phyloP scores from a whole-genome alignment of 1,284 basidiomycete species.

The Pseudozyma hubeiensis region DNA sequence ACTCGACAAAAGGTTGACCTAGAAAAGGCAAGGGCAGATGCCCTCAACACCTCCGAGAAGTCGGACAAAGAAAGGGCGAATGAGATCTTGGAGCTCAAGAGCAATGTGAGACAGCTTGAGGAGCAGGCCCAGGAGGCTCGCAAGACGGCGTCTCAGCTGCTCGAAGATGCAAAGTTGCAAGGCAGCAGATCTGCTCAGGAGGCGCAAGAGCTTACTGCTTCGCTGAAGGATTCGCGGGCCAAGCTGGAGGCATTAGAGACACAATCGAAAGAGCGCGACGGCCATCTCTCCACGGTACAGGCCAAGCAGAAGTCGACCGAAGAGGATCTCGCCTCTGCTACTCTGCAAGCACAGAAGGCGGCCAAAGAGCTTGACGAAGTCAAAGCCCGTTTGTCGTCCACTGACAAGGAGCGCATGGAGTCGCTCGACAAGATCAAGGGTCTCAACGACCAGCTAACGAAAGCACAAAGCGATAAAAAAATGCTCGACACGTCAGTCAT shows the following conservation, averaged over 20 bases:
- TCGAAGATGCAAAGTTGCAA: slow-evolving; percentile 24
- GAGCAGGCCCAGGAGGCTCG: slow-evolving; percentile 16
- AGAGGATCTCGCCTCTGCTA: slow-evolving; percentile 16
- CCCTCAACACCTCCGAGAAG: slow-evolving; percentile 17
- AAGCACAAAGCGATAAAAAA: slow-evolving; percentile 30
- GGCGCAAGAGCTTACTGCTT: slow-evolving; percentile 14
- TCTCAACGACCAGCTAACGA: slow-evolving; percentile 24
- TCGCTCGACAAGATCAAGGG: slow-evolving; percentile 19
- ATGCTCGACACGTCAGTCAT: slow-evolving; percentile 12
- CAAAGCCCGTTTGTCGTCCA: slow-evolving; percentile 8
- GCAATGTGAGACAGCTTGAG: slow-evolving; percentile 34
- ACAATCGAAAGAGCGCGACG: slow-evolving; percentile 24
- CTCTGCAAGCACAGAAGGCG: slow-evolving; percentile 10
- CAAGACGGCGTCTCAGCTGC: slow-evolving; percentile 13
- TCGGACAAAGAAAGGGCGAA: slow-evolving; percentile 18
- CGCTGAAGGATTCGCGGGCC: slow-evolving; percentile 18
- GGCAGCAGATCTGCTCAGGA: slow-evolving; percentile 22
- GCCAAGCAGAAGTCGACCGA: slow-evolving; percentile 14
- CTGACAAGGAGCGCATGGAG: slow-evolving; percentile 16
- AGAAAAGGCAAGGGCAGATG: slow-evolving; percentile 25
- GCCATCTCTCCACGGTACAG: slow-evolving; percentile 9
- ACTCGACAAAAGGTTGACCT: slow-evolving; percentile 24
- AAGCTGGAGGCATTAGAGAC: slow-evolving; percentile 16
- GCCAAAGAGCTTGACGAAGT: slow-evolving; percentile 19
- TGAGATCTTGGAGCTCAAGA: slow-evolving; percentile 24